phyloP scores from a whole-genome alignment of 75 land plant genomes.

The Pseudotsuga menziesii region DNA sequence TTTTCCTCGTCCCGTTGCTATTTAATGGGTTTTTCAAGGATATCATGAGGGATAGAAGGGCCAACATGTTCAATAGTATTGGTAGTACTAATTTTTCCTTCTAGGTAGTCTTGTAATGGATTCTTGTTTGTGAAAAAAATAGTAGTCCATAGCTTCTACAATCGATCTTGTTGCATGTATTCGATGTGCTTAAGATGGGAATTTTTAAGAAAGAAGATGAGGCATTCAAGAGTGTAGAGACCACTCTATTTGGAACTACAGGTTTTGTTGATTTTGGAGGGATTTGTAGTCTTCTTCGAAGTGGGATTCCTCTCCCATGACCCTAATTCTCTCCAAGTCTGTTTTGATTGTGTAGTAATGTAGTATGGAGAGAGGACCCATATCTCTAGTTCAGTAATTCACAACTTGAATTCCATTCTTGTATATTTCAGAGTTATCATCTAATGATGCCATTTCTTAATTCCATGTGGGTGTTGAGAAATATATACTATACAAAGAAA shows the following conservation, averaged over 20 bases:
- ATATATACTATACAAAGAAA: too few relatives aligned
- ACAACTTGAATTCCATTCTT: too few relatives aligned
- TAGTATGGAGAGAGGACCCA: slow-evolving; percentile 76
- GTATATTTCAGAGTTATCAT: too few relatives aligned
- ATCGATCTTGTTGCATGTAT: slow-evolving; percentile 45
- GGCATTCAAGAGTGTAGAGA: slow-evolving; percentile 45
- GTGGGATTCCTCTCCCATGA: slow-evolving; percentile 76
- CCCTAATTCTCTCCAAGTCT: slow-evolving; percentile 63
- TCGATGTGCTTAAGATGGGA: slow-evolving; percentile 39
- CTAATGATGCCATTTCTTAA: too few relatives aligned
- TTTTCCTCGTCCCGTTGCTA: background rate
- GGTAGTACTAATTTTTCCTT: slow-evolving; percentile 31
- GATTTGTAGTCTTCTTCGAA: slow-evolving; percentile 76
- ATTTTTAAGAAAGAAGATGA: slow-evolving; percentile 43
- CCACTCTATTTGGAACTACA: slow-evolving; percentile 59
- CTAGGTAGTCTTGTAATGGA: slow-evolving; percentile 32
- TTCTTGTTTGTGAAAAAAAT: slow-evolving; percentile 38
- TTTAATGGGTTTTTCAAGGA: too few relatives aligned
- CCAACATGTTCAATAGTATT: slow-evolving; percentile 48
- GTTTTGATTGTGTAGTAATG: slow-evolving; percentile 76
- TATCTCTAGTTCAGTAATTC: background rate
- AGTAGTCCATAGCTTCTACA: slow-evolving; percentile 32
- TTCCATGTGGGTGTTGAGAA: too few relatives aligned
- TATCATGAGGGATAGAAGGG: slow-evolving; percentile 10
- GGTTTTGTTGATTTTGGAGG: slow-evolving; percentile 63